phyloP scores from a whole-genome alignment of 1,284 basidiomycete species.

The Blastosporella zonata region DNA sequence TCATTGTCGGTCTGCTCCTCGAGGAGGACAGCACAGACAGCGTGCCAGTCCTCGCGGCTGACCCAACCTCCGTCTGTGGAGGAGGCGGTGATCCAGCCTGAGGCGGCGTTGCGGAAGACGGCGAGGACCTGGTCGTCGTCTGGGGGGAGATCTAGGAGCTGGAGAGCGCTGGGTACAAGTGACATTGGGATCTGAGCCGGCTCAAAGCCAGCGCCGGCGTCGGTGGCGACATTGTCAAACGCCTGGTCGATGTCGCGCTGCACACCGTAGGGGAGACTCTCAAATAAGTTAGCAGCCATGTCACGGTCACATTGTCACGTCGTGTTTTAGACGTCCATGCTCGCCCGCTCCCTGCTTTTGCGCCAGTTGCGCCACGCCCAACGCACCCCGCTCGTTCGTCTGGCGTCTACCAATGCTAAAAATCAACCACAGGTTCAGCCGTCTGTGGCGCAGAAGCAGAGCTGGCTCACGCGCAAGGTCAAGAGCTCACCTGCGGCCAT shows the following conservation, averaged over 20 bases:
- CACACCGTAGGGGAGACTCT: constrained; percentile 15
- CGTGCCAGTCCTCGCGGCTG: constrained; percentile 65
- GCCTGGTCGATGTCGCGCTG: constrained; percentile 20
- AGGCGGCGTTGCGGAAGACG: constrained; percentile 69
- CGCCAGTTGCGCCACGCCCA: constrained; percentile 14
- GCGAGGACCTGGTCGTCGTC: constrained; percentile 66
- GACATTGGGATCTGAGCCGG: constrained; percentile 46
- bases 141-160: constrained; percentile 57
- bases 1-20: constrained; percentile 35
- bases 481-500: constrained; percentile 48
- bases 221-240: constrained; percentile 13
- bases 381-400: neutral
- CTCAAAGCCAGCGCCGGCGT: constrained; percentile 7
- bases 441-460: constrained; percentile 22
- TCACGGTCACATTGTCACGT: constrained; percentile 18
- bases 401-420: constrained; percentile 1
- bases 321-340: constrained; percentile 10
- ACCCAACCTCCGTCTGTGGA: constrained; percentile 35
- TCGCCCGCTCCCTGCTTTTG: constrained; percentile 15
- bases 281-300: constrained; percentile 11
- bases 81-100: constrained; percentile 48
- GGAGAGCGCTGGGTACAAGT: constrained; percentile 60
- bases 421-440: constrained; percentile 5
- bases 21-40: constrained; percentile 68
- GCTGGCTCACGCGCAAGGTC: constrained; percentile 60